These are phyloP conservation scores for Silene uniflora DNA, from an alignment of 148 eudicot species.

Conservation along the genomic window DNA sequence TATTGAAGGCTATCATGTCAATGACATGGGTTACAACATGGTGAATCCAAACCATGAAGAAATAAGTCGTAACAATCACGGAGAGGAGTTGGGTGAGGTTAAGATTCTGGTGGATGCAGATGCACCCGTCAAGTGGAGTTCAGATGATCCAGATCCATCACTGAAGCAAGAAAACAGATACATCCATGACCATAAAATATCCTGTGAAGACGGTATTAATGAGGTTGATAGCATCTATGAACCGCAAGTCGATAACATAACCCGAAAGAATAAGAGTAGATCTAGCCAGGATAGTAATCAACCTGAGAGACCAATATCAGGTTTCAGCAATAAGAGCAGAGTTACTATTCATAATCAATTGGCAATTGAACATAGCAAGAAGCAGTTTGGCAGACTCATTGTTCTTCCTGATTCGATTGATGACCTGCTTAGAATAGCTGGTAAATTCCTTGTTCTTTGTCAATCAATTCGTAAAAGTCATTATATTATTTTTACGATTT, in stretches of 20 bases:
- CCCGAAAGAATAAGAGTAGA: constrained; percentile 5
- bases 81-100: constrained; percentile 35
- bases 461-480: too few species aligned
- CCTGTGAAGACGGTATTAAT: constrained; percentile 30
- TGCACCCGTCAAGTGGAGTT: background rate
- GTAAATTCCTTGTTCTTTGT: constrained; percentile 45
- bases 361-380: constrained; percentile 19
- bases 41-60: constrained; percentile 26
- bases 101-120: constrained; percentile 34
- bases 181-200: constrained; percentile 23
- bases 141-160: constrained; percentile 18
- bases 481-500: too few species aligned
- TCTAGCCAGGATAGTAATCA: constrained; percentile 11
- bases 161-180: constrained; percentile 30
- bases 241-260: constrained; percentile 13
- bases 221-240: constrained; percentile 29
- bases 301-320: constrained; percentile 9
- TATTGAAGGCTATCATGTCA: constrained; percentile 20
- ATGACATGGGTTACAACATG: constrained; percentile 15
- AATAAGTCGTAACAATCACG: constrained; percentile 28
- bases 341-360: constrained; percentile 61
- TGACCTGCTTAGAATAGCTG: constrained; percentile 57
- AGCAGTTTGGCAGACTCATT: constrained; percentile 51
- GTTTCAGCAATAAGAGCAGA: constrained; percentile 35
- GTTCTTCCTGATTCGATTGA: constrained; percentile 65